Evolutionary conservation across 352 stramenopile genomes (phyloP), one percentile per base, ranked within the genome.

Genomic region (Achlya hypogyna): DNA sequence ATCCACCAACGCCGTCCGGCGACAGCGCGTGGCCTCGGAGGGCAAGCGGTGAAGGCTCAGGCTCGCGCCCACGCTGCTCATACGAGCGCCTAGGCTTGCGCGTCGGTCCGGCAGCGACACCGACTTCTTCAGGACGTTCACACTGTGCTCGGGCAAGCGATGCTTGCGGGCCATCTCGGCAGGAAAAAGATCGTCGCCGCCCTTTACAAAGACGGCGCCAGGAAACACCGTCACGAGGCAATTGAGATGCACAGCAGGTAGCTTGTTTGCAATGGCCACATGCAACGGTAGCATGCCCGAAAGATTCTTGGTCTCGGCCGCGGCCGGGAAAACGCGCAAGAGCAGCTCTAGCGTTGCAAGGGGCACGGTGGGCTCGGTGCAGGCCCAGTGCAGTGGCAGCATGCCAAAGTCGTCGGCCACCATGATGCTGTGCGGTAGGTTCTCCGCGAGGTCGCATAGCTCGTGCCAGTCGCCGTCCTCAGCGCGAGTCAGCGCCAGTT

Each of bases 361-460:
- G 25, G 70, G 34, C 25, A 91, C 60, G 18, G 65, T 35, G 23
- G 76, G 73, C 68, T 92, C 85, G 5, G 83, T 93, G 60, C 80
- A 91, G 34, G 77, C 82, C 85, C 85, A 93, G 72, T 93, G 85
- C 49, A 93, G 74, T 45, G 85, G 83, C 69, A 91, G 73, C 81
- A 93, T 91, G 31, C 83, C 82, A 54, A 91, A 91, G 69, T 91
- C 77, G 72, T 93, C 85, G 62, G 87, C 74, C 27, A 80, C 75
- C 65, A 88, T 76, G 12, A 83, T 83, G 5, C 87, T 76, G 66
- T 66, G 63, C 25, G 66, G 40, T 51, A 79, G 59, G 22, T 32
- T 28, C 29, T 60, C 73, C n/a, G 90, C 66, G 35, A 87, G 71
- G 40, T 62, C 74, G 31, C 84, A 69, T 45, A 77, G 75, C 20